These are phyloP conservation scores for Pseudocohnilembus persalinus DNA, from an alignment of 169 alveolate species.

Conservation along the genomic window DNA sequence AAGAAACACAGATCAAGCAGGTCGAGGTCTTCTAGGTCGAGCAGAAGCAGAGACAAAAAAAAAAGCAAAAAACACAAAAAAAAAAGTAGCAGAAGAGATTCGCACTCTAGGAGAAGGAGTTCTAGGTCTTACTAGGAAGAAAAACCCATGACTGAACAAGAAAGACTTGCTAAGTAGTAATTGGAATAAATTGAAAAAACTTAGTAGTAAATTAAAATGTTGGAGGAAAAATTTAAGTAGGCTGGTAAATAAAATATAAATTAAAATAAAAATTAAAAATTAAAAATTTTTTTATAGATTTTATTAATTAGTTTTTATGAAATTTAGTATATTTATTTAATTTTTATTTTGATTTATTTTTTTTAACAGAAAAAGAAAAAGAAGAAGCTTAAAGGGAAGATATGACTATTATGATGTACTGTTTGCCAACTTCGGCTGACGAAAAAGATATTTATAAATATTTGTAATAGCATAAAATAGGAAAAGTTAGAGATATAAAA, in stretches of 20 bases:
- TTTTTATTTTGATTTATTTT: background rate
- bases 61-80: conserved; percentile 15
- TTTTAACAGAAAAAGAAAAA: conserved; percentile 76
- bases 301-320: background rate
- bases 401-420: conserved; percentile 94
- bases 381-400: conserved; percentile 98
- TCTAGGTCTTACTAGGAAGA: conserved; percentile 11
- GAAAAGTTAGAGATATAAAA: conserved; percentile 96
- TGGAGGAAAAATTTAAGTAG: conserved; percentile 13
- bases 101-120: conserved; percentile 2
- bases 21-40: too few species aligned
- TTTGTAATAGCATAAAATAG: conserved; percentile 92
- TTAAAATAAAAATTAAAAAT: too few species aligned
- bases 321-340: background rate
- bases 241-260: background rate
- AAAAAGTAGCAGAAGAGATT: conserved; percentile 3
- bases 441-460: conserved; percentile 95
- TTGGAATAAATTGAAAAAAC: background rate
- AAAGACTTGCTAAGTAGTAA: background rate
- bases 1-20: conserved; percentile 19
- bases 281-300: background rate
- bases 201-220: background rate
- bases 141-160: conserved; percentile 4
- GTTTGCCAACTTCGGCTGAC: conserved; percentile 91
- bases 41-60: conserved; percentile 14